phyloP scores from a whole-genome alignment of 768 basidiomycete genomes.

The Kwoniella sp. region DNA sequence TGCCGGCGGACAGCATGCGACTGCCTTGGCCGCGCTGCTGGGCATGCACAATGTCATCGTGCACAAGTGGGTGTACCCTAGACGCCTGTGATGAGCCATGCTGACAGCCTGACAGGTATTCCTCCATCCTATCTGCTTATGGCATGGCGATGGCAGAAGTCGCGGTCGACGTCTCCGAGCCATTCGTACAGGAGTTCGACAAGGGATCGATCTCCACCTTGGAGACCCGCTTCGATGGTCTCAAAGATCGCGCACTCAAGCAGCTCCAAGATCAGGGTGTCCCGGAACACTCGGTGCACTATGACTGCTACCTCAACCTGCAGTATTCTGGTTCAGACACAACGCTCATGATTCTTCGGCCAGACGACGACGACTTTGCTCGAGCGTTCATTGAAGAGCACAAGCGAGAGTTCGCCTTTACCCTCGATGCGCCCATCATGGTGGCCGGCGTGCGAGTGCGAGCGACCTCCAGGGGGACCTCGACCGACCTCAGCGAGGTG shows the following conservation, averaged over 20 bases:
- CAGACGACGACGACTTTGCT: conserved; percentile 66
- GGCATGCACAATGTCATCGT: conserved; percentile 33
- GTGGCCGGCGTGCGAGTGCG: conserved; percentile 37
- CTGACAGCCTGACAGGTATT: conserved; percentile 12
- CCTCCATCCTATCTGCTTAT: conserved; percentile 39
- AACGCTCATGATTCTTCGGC: conserved; percentile 68
- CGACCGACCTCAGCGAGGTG: conserved; percentile 16
- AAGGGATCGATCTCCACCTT: conserved; percentile 21
- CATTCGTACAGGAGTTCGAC: conserved; percentile 13
- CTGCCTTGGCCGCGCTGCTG: conserved; percentile 34
- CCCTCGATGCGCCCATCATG: conserved; percentile 50
- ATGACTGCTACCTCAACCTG: conserved; percentile 37
- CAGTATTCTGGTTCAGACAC: conserved; percentile 59
- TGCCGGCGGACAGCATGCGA: conserved; percentile 49
- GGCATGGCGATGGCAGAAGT: conserved; percentile 52
- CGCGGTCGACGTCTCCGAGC: conserved; percentile 32
- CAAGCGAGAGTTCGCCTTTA: conserved; percentile 52
- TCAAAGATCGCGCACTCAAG: conserved; percentile 21
- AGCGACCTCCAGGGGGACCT: conserved; percentile 15
- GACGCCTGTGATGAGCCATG: background rate
- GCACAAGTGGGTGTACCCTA: conserved; percentile 14
- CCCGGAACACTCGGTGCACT: conserved; percentile 12
- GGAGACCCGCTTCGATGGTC: conserved; percentile 17
- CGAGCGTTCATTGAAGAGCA: conserved; percentile 58
- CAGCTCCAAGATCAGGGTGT: conserved; percentile 31